phyloP scores from a whole-genome alignment of 768 basidiomycete genomes.

The Tephrocybe sp. region DNA sequence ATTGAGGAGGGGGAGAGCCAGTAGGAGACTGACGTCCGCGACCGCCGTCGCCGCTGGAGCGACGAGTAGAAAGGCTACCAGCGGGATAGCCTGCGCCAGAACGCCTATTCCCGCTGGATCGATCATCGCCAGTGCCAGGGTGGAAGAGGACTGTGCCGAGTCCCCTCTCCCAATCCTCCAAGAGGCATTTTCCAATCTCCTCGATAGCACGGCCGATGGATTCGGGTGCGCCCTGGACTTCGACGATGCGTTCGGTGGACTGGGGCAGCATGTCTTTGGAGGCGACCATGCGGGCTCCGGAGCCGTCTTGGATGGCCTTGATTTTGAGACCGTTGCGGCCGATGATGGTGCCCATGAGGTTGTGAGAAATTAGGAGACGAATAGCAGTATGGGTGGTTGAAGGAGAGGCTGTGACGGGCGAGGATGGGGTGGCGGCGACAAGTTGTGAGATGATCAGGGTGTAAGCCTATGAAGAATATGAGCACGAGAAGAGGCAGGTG shows the following conservation, averaged over 20 bases:
- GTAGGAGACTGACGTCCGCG: conserved; percentile 52
- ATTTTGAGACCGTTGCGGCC: conserved; percentile 96
- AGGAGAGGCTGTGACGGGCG: conserved; percentile 65
- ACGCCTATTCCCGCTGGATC: conserved; percentile 48
- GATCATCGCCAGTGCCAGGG: conserved; percentile 83
- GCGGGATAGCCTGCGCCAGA: conserved; percentile 50
- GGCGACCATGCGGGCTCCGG: conserved; percentile 97
- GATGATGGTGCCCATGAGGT: conserved; percentile 99
- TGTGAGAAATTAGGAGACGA: conserved; percentile 97
- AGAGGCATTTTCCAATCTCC: conserved; percentile 92
- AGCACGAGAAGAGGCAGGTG: conserved; percentile 9
- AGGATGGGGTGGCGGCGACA: conserved; percentile 76
- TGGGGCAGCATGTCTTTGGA: conserved; percentile 99
- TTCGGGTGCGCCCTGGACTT: conserved; percentile 93
- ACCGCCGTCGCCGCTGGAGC: conserved; percentile 60
- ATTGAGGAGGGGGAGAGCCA: conserved; percentile 43
- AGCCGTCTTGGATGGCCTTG: conserved; percentile 96
- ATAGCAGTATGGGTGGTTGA: conserved; percentile 86
- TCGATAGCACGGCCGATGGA: conserved; percentile 90
- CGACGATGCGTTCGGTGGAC: conserved; percentile 98
- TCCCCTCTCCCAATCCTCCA: conserved; percentile 97
- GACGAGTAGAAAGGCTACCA: conserved; percentile 51
- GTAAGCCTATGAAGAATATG: conserved; percentile 66
- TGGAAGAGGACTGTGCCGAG: conserved; percentile 95
- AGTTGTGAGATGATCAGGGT: conserved; percentile 92